phyloP scores from a whole-genome alignment of 2,329 filamentous ascomycete genomes.

The Epicoccum sorghinum region DNA sequence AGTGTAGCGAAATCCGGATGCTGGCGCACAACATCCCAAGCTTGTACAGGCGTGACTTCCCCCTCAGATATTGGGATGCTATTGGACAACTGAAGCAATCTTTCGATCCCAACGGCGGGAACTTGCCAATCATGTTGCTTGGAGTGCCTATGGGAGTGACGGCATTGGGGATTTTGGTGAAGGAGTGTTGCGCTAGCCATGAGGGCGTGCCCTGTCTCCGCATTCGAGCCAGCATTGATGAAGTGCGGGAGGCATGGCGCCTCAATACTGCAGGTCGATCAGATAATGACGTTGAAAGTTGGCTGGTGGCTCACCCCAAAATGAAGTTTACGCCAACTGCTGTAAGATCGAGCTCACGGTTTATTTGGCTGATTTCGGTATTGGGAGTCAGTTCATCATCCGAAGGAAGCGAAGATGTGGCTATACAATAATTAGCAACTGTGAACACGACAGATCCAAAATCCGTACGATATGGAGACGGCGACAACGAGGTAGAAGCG shows the following conservation, averaged over 20 bases:
- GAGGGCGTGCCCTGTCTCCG: background rate
- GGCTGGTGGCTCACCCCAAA: background rate
- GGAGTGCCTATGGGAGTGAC: background rate
- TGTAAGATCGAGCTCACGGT: background rate
- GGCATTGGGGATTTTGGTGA: background rate
- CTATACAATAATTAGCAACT: too few relatives aligned
- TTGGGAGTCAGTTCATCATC: background rate
- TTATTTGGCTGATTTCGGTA: background rate
- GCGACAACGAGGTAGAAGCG: too few relatives aligned
- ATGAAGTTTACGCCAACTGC: background rate
- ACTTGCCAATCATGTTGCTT: background rate
- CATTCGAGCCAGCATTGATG: background rate
- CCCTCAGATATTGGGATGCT: slow-evolving; percentile 22
- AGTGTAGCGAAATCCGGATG: background rate
- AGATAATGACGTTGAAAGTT: too few relatives aligned
- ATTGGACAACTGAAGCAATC: background rate
- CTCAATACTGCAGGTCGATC: background rate
- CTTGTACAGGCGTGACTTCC: slow-evolving; percentile 48
- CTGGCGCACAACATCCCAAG: slow-evolving; percentile 42
- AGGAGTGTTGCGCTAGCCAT: background rate
- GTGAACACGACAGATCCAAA: too few relatives aligned
- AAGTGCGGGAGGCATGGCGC: background rate
- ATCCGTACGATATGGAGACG: too few relatives aligned
- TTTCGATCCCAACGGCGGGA: background rate
- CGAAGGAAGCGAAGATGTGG: background rate